Evolutionary conservation across 2,329 filamentous ascomycete species (phyloP).

Genomic region (Pseudonectria foliicola): DNA sequence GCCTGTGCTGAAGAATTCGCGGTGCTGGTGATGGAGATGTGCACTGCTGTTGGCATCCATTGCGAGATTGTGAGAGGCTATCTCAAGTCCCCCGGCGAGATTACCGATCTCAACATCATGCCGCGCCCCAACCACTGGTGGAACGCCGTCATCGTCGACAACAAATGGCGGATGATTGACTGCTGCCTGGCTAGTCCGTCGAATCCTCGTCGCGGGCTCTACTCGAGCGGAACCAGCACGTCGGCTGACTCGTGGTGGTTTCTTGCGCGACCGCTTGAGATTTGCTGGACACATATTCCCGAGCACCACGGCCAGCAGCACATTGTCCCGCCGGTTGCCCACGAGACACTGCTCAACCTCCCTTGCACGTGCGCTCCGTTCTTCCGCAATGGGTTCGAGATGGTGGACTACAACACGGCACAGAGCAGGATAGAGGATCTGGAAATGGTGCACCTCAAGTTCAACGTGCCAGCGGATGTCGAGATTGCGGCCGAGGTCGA

Average conservation of each 20-base stretch:
- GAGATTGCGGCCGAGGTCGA: constrained; percentile 92
- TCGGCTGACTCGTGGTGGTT: constrained; percentile 89
- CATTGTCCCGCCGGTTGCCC: constrained; percentile 78
- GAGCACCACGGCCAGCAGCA: constrained; percentile 85
- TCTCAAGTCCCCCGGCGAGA: constrained; percentile 82
- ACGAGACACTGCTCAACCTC: constrained; percentile 78
- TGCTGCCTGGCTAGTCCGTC: constrained; percentile 88
- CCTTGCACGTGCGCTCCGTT: constrained; percentile 81
- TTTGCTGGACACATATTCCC: constrained; percentile 94
- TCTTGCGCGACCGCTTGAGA: constrained; percentile 76
- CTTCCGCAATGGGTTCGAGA: constrained; percentile 73
- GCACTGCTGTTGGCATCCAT: constrained; percentile 76
- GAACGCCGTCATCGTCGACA: constrained; percentile 90
- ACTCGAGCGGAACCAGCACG: constrained; percentile 64
- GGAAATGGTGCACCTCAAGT: constrained; percentile 85
- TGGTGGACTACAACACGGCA: constrained; percentile 88
- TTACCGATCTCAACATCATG: constrained; percentile 70
- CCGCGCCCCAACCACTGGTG: constrained; percentile 95
- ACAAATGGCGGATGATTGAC: constrained; percentile 95
- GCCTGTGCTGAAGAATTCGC: constrained; percentile 88
- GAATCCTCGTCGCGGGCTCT: constrained; percentile 70
- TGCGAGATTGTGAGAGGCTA: constrained; percentile 85
- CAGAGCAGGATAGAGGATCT: constrained; percentile 79
- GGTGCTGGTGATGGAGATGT: constrained; percentile 86
- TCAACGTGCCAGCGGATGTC: constrained; percentile 81